Evolutionary conservation across 2,329 filamentous ascomycete species (phyloP), one percentile per base, ranked within the genome.

Genomic region (Clonostachys byssicola): DNA sequence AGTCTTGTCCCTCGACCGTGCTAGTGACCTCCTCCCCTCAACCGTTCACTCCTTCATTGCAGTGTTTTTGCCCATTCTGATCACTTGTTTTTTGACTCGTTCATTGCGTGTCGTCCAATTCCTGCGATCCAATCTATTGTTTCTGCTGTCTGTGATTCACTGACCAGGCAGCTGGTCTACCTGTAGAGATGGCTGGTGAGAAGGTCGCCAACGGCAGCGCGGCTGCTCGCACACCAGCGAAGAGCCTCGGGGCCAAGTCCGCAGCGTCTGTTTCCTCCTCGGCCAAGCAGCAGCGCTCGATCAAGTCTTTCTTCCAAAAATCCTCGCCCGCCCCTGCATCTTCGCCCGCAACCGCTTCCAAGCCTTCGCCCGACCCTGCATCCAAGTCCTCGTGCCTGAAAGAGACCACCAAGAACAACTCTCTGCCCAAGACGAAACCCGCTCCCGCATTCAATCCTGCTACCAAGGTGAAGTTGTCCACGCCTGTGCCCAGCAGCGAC

Each of bases 401-500:
- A 54, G 70, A 72, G 54, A 66, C 68, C 23, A 68, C 65, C 16
- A 69, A 66, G 49, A 62, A 65, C 59, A 71, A 71, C 61, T 55
- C 64, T 53, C 56, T 67, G 17, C 65, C 66, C 49, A 59, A 56
- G 52, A 45, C 51, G 44, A 60, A 77, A 57, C 70, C 71, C 17
- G 36, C 17, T n/a, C 36, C 36, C 17, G 36, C 36, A 39, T 43
- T 43, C 42, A 71, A 66, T n/a, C 75, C 75, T 44, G 68, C 68
- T 36, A 74, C 74, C 49, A 70, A 53, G 45, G 36, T 54, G 6
- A 45, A 57, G 2, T 58, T 65, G 41, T 58, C 85, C 49, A 92
- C 89, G 0, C 89, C 90, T 5, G 79, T 86, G 6, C 86, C 90
- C 6, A 95, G 89, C 65, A 95, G 90, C 66, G 89, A 95, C 66